Percentiles rank a stretch among this genome's conserved stretches.
Evolutionary conservation across 176 grass and related monocot species (phyloP).

Genomic region (Avena insularis): DNA sequence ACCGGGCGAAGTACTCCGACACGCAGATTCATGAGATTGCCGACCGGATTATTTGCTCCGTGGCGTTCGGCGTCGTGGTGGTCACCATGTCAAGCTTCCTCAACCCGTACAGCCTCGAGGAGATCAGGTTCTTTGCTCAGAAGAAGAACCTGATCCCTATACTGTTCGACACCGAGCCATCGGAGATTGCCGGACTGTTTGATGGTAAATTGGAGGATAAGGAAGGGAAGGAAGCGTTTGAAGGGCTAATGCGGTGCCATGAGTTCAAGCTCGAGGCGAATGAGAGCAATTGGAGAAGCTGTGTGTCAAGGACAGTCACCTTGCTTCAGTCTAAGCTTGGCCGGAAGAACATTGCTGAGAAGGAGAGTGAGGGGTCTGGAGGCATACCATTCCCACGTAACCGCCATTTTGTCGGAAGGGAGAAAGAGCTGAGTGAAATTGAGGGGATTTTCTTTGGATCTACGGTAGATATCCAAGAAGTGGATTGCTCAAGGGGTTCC

Average conservation of each 20-base stretch:
- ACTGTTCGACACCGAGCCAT: conserved; percentile 71
- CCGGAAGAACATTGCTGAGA: conserved; percentile 76
- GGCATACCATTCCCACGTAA: conserved; percentile 79
- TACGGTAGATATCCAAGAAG: conserved; percentile 67
- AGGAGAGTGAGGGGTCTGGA: conserved; percentile 62
- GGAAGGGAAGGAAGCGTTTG: conserved; percentile 86
- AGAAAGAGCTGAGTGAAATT: conserved; percentile 91
- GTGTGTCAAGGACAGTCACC: conserved; percentile 61
- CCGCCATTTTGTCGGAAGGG: conserved; percentile 86
- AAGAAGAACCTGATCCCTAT: conserved; percentile 97
- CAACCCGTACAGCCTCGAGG: conserved; percentile 86
- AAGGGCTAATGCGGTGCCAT: conserved; percentile 81
- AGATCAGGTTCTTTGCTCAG: conserved; percentile 95
- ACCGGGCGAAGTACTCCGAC: conserved; percentile 88
- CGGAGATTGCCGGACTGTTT: conserved; percentile 69
- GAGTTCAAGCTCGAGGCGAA: conserved; percentile 93
- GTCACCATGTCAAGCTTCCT: conserved; percentile 86
- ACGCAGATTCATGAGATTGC: conserved; percentile 90
- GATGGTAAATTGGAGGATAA: conserved; percentile 87
- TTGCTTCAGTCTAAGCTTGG: conserved; percentile 84
- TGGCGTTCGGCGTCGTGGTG: conserved; percentile 75
- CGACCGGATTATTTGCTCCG: conserved; percentile 89
- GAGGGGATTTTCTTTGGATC: conserved; percentile 83
- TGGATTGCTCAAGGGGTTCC: conserved; percentile 64
- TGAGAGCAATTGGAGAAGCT: conserved; percentile 82